Percentiles rank a stretch among this genome's conserved stretches.
Conservation (phyloP, 108 stramenopile species). For the Asterionellopsis glacialis region DNA sequence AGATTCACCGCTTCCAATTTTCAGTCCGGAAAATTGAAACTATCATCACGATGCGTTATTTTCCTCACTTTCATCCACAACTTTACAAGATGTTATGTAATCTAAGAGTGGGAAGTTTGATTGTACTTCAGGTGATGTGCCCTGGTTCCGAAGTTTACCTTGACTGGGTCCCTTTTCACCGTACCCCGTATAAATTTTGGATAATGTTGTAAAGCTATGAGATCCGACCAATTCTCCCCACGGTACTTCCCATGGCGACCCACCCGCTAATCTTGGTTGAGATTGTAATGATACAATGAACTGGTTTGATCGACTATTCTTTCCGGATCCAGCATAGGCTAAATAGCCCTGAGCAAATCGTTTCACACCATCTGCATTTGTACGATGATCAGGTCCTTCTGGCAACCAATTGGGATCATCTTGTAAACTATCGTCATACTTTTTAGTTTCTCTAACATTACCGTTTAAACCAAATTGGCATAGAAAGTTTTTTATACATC, state of each 20-base stretch:
- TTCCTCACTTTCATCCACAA: slow-evolving; percentile 27
- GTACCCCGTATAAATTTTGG: slow-evolving; percentile 53
- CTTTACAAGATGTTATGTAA: slow-evolving; percentile 42
- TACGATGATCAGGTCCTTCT: slow-evolving; percentile 55
- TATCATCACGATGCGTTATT: too few relatives aligned
- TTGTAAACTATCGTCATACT: slow-evolving; percentile 28
- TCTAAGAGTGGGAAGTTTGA: slow-evolving; percentile 46
- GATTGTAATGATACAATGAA: slow-evolving; percentile 60
- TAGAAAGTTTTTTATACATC: slow-evolving; percentile 69
- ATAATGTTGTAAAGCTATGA: slow-evolving; percentile 46
- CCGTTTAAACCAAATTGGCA: slow-evolving; percentile 86
- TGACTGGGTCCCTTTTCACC: slow-evolving; percentile 55
- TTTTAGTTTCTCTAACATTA: slow-evolving; percentile 29
- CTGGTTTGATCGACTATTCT: slow-evolving; percentile 55
- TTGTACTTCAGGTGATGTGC: slow-evolving; percentile 27
- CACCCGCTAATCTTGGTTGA: slow-evolving; percentile 55
- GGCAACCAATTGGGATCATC: slow-evolving; percentile 86
- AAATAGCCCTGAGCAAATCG: slow-evolving; percentile 71
- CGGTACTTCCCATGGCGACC: slow-evolving; percentile 76
- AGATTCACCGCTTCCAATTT: too few relatives aligned
- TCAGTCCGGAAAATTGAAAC: too few relatives aligned
- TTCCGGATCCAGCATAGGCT: slow-evolving; percentile 68
- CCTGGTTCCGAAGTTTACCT: slow-evolving; percentile 32
- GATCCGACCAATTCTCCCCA: slow-evolving; percentile 59
- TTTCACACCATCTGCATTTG: slow-evolving; percentile 59